Evolutionary conservation across 345 rosid genomes (phyloP).

Genomic region (Syzygium oleosum): DNA sequence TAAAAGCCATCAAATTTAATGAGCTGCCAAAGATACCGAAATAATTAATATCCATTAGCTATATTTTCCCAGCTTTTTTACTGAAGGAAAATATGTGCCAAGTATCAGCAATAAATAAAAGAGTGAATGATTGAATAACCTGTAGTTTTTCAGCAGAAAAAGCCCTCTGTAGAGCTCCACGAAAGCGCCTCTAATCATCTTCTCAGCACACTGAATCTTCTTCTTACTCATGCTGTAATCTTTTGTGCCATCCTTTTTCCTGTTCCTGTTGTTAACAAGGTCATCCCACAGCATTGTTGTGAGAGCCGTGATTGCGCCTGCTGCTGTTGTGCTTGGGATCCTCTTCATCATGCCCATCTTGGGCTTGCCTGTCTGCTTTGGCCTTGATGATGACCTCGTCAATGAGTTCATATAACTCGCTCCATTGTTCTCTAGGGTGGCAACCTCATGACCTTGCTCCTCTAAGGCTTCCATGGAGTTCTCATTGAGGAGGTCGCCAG

Average conservation of each 20-base stretch:
- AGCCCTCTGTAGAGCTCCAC: conserved; percentile 88
- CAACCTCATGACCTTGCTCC: conserved; percentile 36
- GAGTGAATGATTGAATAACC: conserved; percentile 18
- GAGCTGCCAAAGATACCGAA: conserved; percentile 36
- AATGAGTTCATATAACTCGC: conserved; percentile 15
- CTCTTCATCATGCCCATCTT: conserved; percentile 57
- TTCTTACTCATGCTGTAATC: conserved; percentile 47
- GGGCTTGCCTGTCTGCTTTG: conserved; percentile 55
- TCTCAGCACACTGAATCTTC: conserved; percentile 82
- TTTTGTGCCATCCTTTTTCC: conserved; percentile 31
- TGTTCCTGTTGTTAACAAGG: conserved; percentile 45
- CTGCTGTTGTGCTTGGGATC: conserved; percentile 44
- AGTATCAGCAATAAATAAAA: neutral
- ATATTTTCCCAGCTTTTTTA: neutral
- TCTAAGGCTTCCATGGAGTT: conserved; percentile 4
- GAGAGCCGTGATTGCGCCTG: conserved; percentile 47
- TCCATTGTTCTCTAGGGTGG: conserved; percentile 59
- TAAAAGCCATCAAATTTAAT: conserved; percentile 76
- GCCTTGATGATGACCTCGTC: conserved; percentile 41
- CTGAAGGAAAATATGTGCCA: neutral
- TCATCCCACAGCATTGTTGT: conserved; percentile 72
- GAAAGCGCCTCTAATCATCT: conserved; percentile 77
- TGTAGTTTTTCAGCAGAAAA: conserved; percentile 62
- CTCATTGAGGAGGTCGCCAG: conserved; percentile 1
- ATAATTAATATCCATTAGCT: neutral